These are phyloP conservation scores for Flaveria trinervia DNA, from an alignment of 129 eudicot genomes.

Conservation along the genomic window DNA sequence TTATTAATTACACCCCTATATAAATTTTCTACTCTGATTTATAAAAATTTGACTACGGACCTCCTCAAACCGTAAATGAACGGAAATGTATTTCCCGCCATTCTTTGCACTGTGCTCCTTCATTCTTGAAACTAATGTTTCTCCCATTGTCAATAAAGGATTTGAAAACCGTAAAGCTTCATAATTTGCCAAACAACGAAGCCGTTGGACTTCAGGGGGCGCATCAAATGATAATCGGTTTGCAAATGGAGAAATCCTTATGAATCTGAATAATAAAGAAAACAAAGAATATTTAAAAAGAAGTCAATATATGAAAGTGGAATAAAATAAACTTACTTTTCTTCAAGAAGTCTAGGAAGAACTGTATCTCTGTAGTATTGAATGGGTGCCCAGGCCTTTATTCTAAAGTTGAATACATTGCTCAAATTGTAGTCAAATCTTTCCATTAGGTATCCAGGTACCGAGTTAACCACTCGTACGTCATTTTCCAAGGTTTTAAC, in stretches of 20 bases:
- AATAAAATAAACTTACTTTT: conserved; percentile 55
- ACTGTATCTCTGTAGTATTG: conserved; percentile 76
- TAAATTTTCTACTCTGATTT: background rate
- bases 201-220: conserved; percentile 88
- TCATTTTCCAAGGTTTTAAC: conserved; percentile 67
- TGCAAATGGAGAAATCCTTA: conserved; percentile 97
- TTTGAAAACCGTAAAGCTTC: conserved; percentile 81
- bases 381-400: conserved; percentile 88
- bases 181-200: conserved; percentile 91
- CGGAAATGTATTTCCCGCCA: conserved; percentile 87
- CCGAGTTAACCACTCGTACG: conserved; percentile 68
- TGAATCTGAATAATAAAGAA: conserved; percentile 50
- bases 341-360: conserved; percentile 93
- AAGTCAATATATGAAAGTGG: background rate
- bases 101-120: conserved; percentile 63
- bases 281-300: background rate
- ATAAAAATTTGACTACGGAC: conserved; percentile 40
- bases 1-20: background rate
- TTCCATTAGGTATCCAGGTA: conserved; percentile 93
- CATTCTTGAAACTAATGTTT: conserved; percentile 87
- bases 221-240: conserved; percentile 94
- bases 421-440: conserved; percentile 84
- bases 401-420: conserved; percentile 84
- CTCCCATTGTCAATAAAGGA: conserved; percentile 71
- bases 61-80: conserved; percentile 98